A percentile compares a stretch with the other conserved stretches of the same genome.
These are phyloP conservation scores for Carex parvula DNA, from an alignment of 176 grass and related monocot genomes.

Conservation along the genomic window DNA sequence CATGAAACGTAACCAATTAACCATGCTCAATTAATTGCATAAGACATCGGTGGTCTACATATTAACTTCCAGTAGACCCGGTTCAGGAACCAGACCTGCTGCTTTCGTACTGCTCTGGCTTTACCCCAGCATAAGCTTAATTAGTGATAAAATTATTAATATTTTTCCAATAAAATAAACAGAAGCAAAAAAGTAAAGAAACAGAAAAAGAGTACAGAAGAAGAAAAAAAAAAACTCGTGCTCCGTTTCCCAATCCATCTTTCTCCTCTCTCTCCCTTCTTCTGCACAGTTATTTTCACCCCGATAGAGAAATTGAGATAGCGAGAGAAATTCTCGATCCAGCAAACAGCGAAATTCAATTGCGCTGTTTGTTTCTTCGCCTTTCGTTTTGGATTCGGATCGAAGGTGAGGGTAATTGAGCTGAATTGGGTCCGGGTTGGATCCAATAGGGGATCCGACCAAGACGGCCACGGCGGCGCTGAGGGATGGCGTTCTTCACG, in stretches of 20 bases:
- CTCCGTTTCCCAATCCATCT: slow-evolving; percentile 30
- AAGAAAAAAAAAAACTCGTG: slow-evolving; percentile 24
- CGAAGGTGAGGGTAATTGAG: background rate
- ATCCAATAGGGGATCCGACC: slow-evolving; percentile 6
- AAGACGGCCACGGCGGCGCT: slow-evolving; percentile 30
- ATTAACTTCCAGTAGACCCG: background rate
- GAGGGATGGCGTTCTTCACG: slow-evolving; percentile 86
- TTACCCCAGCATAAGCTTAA: slow-evolving; percentile 27
- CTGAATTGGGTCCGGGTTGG: slow-evolving; percentile 21
- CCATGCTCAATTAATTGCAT: background rate
- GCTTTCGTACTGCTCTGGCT: slow-evolving; percentile 29
- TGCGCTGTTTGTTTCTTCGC: background rate
- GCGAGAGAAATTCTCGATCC: slow-evolving; percentile 23
- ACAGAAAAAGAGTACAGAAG: background rate
- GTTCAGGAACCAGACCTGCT: slow-evolving; percentile 13
- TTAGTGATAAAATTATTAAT: slow-evolving; percentile 3
- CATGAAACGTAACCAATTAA: background rate
- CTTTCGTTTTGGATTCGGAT: background rate
- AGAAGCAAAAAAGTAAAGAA: slow-evolving; percentile 7
- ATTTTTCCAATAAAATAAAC: slow-evolving; percentile 11
- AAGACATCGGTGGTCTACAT: background rate
- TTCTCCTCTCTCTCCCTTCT: background rate
- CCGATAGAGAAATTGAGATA: background rate
- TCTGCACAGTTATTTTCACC: background rate
- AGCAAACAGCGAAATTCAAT: slow-evolving; percentile 5